Evolutionary conservation across 345 rosid genomes (phyloP).

Genomic region (Acer campestre): DNA sequence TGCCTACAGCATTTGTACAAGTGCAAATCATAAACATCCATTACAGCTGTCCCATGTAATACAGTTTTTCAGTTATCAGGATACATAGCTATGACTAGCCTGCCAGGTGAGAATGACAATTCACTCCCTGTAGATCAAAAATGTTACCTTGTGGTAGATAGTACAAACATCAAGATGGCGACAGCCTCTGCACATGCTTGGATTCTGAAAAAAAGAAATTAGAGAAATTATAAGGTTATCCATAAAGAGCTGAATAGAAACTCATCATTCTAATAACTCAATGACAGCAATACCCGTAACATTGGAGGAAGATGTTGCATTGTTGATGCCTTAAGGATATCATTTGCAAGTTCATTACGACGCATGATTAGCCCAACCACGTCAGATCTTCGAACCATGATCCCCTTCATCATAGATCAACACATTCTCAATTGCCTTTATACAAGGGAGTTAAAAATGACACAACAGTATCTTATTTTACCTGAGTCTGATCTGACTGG

Average conservation of each 20-base stretch:
- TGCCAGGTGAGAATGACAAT: not conserved
- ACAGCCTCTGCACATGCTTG: slow-evolving; percentile 79
- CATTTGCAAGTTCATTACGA: slow-evolving; percentile 91
- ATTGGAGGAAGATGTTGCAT: slow-evolving; percentile 81
- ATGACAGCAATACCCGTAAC: slow-evolving; percentile 61
- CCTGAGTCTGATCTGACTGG: slow-evolving; percentile 86
- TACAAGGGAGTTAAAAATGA: slow-evolving; percentile 11
- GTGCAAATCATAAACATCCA: slow-evolving; percentile 7
- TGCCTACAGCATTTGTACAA: slow-evolving; percentile 58
- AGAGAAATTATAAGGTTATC: slow-evolving; percentile 13
- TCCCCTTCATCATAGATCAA: slow-evolving; percentile 55
- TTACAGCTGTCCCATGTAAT: not conserved
- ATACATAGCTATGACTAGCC: not conserved
- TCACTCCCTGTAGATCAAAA: slow-evolving; percentile 17
- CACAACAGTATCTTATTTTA: slow-evolving; percentile 30
- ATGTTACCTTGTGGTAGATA: slow-evolving; percentile 84
- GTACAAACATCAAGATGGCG: slow-evolving; percentile 90
- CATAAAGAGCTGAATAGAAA: slow-evolving; percentile 9
- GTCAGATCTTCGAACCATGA: slow-evolving; percentile 78
- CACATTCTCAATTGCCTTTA: slow-evolving; percentile 21
- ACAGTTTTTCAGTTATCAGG: not conserved
- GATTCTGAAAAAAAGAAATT: slow-evolving; percentile 53
- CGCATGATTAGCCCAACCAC: slow-evolving; percentile 91
- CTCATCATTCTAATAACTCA: slow-evolving; percentile 13
- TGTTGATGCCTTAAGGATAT: slow-evolving; percentile 72